A percentile compares a stretch with the other conserved stretches of the same genome.
Evolutionary conservation across 2,329 filamentous ascomycete species (phyloP).

Genomic region (Trichoderma koningiopsis): DNA sequence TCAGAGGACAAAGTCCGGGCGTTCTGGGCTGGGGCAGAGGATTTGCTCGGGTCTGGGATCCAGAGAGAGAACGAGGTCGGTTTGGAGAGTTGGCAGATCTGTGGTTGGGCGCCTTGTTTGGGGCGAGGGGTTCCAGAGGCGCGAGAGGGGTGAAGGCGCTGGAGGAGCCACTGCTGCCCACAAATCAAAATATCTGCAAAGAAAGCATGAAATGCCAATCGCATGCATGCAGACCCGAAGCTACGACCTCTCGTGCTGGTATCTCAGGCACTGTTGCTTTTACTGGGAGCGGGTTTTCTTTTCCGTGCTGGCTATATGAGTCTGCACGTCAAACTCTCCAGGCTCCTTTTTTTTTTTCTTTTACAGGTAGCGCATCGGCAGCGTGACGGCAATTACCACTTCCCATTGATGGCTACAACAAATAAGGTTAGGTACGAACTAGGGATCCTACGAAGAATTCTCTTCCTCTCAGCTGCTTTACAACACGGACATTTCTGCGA

Average conservation of each 20-base stretch:
- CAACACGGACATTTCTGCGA: neutral
- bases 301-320: neutral
- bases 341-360: neutral
- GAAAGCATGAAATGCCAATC: constrained; percentile 9
- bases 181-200: constrained; percentile 19
- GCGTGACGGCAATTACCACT: neutral
- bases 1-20: neutral
- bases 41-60: constrained; percentile 8
- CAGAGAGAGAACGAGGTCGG: constrained; percentile 25
- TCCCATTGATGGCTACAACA: neutral
- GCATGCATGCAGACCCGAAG: neutral
- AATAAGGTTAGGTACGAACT: neutral
- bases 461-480: neutral
- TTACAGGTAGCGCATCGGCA: neutral
- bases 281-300: neutral
- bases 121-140: constrained; percentile 26
- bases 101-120: constrained; percentile 25
- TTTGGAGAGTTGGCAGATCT: constrained; percentile 23
- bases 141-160: constrained; percentile 23
- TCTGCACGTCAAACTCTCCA: neutral
- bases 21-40: constrained; percentile 6
- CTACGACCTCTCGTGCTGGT: neutral
- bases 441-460: neutral
- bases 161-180: constrained; percentile 23
- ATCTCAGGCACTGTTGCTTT: neutral